Conservation (phyloP, 2,329 filamentous ascomycete species). For the Pseudocercospora fuligena region DNA sequence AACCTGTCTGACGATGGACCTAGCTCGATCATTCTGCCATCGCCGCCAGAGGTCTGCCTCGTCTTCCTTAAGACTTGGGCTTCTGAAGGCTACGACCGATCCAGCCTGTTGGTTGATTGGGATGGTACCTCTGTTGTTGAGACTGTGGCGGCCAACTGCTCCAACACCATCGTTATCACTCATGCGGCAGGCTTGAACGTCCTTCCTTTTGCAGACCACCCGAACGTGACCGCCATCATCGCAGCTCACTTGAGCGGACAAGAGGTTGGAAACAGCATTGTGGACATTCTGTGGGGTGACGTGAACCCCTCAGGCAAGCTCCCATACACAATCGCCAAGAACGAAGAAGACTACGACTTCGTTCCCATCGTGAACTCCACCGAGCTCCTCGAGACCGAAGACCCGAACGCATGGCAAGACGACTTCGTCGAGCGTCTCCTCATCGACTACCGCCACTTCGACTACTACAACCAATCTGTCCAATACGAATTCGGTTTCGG, state of each 20-base stretch:
- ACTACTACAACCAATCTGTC: constrained; percentile 44
- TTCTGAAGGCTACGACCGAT: constrained; percentile 51
- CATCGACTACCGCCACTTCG: constrained; percentile 61
- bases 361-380: constrained; percentile 47
- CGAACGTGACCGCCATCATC: not conserved
- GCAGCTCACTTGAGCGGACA: not conserved
- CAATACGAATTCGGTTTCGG: constrained; percentile 40
- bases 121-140: constrained; percentile 43
- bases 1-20: not conserved
- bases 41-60: constrained; percentile 54
- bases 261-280: not conserved
- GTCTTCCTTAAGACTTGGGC: constrained; percentile 65
- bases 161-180: not conserved
- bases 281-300: constrained; percentile 24
- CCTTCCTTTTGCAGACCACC: not conserved
- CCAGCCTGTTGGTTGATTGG: constrained; percentile 49
- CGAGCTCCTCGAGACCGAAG: constrained; percentile 39
- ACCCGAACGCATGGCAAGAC: constrained; percentile 51
- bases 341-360: constrained; percentile 37
- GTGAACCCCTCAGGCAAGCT: constrained; percentile 38
- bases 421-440: constrained; percentile 59
- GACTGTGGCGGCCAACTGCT: not conserved
- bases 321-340: constrained; percentile 38
- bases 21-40: constrained; percentile 47
- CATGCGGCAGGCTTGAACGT: not conserved